These are phyloP conservation scores for Fusarium verrucosum DNA, from an alignment of 2,329 filamentous ascomycete species.

Conservation along the genomic window DNA sequence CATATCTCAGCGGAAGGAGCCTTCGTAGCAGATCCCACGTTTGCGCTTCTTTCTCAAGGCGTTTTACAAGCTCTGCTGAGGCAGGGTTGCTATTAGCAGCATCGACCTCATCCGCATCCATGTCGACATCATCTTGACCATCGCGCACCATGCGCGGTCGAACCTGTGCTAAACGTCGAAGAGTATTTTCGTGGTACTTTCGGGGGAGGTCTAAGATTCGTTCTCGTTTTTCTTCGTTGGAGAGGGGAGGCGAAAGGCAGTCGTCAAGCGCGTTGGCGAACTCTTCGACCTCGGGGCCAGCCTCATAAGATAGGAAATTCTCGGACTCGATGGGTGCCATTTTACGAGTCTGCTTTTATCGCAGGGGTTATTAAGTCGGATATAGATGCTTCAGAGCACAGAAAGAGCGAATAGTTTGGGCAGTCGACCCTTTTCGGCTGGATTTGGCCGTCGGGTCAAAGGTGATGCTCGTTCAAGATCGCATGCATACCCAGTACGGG, in stretches of 20 bases:
- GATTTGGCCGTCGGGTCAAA: constrained; percentile 41
- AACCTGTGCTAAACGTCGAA: constrained; percentile 47
- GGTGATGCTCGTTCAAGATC: constrained; percentile 33
- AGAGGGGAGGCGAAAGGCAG: constrained; percentile 65
- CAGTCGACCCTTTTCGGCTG: constrained; percentile 42
- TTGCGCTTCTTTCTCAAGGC: constrained; percentile 83
- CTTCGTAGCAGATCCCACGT: constrained; percentile 88
- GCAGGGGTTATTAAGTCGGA: not conserved
- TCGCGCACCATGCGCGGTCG: constrained; percentile 44
- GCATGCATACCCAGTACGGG: constrained; percentile 37
- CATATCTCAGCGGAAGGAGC: constrained; percentile 76
- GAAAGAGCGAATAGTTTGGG: constrained; percentile 12
- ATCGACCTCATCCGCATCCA: constrained; percentile 65
- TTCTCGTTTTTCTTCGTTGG: constrained; percentile 65
- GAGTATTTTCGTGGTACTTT: constrained; percentile 67
- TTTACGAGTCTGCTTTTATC: not conserved
- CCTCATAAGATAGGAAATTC: constrained; percentile 27
- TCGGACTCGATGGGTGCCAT: constrained; percentile 31
- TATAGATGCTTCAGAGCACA: not conserved
- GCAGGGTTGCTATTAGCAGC: constrained; percentile 43
- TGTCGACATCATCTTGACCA: constrained; percentile 59
- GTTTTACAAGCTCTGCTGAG: constrained; percentile 47
- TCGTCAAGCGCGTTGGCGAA: constrained; percentile 86
- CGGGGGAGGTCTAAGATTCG: constrained; percentile 71
- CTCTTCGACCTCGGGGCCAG: constrained; percentile 83